Conservation (phyloP, 768 basidiomycete species). For the Hygrocybe coccinea region DNA sequence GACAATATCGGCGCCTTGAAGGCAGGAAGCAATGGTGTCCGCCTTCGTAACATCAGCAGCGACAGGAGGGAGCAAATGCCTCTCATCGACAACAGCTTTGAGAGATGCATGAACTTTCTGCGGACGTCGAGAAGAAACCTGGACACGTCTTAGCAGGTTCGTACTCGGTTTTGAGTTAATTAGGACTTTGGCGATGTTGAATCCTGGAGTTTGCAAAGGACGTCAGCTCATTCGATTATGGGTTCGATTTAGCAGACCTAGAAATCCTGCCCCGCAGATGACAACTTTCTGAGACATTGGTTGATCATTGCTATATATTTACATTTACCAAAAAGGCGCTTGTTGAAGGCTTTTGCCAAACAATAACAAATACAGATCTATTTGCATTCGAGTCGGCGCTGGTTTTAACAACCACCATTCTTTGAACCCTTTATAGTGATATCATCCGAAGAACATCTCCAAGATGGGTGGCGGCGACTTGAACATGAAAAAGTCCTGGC, state of each 20-base stretch:
- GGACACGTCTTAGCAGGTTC: conserved; percentile 39
- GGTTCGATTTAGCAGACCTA: conserved; percentile 41
- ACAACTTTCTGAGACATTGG: conserved; percentile 29
- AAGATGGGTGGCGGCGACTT: conserved; percentile 98
- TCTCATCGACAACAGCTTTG: conserved; percentile 27
- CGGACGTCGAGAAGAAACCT: conserved; percentile 60
- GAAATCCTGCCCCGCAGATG: conserved; percentile 54
- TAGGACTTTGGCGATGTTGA: conserved; percentile 54
- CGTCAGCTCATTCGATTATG: neutral
- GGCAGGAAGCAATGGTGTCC: conserved; percentile 41
- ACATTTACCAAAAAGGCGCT: too few species aligned
- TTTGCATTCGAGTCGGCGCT: too few species aligned
- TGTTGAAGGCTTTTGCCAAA: too few species aligned
- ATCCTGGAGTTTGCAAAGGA: conserved; percentile 35
- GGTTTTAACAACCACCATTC: too few species aligned
- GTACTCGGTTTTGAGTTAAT: conserved; percentile 19
- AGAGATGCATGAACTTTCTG: conserved; percentile 35
- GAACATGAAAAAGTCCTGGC: conserved; percentile 99
- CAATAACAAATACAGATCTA: too few species aligned
- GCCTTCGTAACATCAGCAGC: conserved; percentile 54
- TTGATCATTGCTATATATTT: neutral
- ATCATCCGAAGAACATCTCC: conserved; percentile 24
- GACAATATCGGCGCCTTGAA: conserved; percentile 52
- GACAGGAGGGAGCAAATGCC: conserved; percentile 38
- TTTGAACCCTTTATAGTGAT: neutral